Percentiles rank a stretch among this genome's conserved stretches.
These are phyloP conservation scores for Camellia granthamiana DNA, from an alignment of 148 eudicot species.

Conservation along the genomic window DNA sequence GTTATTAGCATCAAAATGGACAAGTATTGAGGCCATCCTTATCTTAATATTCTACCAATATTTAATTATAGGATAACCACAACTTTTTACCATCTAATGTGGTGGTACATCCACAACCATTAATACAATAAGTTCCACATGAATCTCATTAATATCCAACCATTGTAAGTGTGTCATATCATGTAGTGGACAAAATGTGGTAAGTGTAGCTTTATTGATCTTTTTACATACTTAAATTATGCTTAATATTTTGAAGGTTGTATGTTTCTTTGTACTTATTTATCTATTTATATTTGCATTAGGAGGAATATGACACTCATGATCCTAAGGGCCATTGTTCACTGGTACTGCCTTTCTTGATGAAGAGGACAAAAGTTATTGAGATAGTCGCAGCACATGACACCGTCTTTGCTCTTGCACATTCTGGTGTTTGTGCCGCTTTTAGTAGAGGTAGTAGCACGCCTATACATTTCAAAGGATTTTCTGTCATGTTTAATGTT, in stretches of 20 bases:
- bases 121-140: no score
- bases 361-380: constrained; percentile 53
- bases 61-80: no score
- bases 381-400: constrained; percentile 67
- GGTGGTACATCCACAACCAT: no score
- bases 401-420: constrained; percentile 70
- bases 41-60: no score
- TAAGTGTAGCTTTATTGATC: no score
- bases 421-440: constrained; percentile 65
- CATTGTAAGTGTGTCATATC: no score
- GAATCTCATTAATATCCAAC: no score
- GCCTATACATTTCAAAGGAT: not conserved
- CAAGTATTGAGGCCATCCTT: no score
- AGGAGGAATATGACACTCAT: constrained; percentile 69
- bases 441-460: constrained; percentile 53
- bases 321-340: constrained; percentile 65
- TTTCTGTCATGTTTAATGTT: not conserved
- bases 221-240: not conserved
- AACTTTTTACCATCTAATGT: no score
- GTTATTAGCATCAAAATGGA: no score
- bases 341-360: constrained; percentile 46
- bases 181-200: no score
- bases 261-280: not conserved
- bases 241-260: not conserved
- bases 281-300: constrained; percentile 12